Evolutionary conservation across 345 rosid species (phyloP), one percentile per base, ranked within the genome.

Genomic region (Hypericum perforatum): DNA sequence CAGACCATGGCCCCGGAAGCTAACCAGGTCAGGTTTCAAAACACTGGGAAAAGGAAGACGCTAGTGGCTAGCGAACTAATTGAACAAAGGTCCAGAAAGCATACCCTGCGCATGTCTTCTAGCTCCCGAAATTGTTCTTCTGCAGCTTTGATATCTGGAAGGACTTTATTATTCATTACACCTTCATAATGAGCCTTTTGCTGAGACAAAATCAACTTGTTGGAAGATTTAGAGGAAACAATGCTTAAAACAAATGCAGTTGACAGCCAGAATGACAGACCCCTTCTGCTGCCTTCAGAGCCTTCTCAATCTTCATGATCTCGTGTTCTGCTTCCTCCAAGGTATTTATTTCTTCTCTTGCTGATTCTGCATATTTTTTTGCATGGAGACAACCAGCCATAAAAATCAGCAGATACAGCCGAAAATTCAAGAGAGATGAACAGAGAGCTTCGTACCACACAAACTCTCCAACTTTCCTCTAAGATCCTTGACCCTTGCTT

Each of bases 261-360:
- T 32, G 61, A 54, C 50, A 42, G 36, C 12, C 61, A 38, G 16
- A 40, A 53, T 10, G 54, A 53, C 49, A 39, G 37, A 87, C 98
- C 71, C 59, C 69, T 76, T 78, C 80, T 5, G 82, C 83, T 49
- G 74, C 61, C 49, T 67, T 72, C 46, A 79, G 71, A 54, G 82
- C 78, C 58, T 69, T 74, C 68, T 87, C 96, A 49, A 81, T 78
- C 67, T 70, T 72, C 74, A 74, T 81, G 56, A 85, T 78, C 68
- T 85, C 86, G 54, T 57, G 61, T 75, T 92, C 96, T 58, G 96
- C 86, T 50, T 78, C 69, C 66, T 79, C 83, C 63, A 80, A 78
- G 63, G 90, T 86, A 64, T 71, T 71, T 14, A 88, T 67, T 53
- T 88, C 95, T 63, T 73, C 82, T 58, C 80, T 78, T 43, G 94